Conservation (phyloP, 2,329 filamentous ascomycete genomes). For the Calonectria pseudoreteaudii region DNA sequence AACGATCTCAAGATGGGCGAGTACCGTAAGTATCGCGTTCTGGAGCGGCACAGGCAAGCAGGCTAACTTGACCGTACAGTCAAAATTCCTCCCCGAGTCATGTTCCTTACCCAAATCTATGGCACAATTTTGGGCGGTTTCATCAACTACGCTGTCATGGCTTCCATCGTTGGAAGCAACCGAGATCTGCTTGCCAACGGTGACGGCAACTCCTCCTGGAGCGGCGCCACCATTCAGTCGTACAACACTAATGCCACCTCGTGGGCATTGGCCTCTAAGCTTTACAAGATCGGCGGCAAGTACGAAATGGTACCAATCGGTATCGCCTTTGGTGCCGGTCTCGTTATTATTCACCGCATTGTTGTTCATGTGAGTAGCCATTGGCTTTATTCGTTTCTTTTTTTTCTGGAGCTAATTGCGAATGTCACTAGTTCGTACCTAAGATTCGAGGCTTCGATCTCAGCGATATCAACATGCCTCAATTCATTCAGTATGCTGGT, state of each 20-base stretch:
- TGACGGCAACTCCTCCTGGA: slow-evolving; percentile 64
- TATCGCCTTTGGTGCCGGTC: slow-evolving; percentile 58
- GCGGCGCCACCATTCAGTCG: slow-evolving; percentile 62
- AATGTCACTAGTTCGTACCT: slow-evolving; percentile 55
- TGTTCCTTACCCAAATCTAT: slow-evolving; percentile 68
- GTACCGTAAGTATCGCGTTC: slow-evolving; percentile 57
- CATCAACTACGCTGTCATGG: slow-evolving; percentile 68
- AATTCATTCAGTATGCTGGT: slow-evolving; percentile 66
- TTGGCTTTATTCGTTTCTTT: background rate
- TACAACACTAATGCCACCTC: slow-evolving; percentile 61
- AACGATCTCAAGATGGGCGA: slow-evolving; percentile 70
- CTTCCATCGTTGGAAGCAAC: slow-evolving; percentile 62
- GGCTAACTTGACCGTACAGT: slow-evolving; percentile 48
- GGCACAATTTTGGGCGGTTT: slow-evolving; percentile 66
- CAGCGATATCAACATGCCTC: slow-evolving; percentile 62
- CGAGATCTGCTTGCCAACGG: slow-evolving; percentile 58
- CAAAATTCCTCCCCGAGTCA: slow-evolving; percentile 66
- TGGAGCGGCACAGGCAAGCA: fast-evolving
- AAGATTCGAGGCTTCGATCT: slow-evolving; percentile 56
- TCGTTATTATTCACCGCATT: slow-evolving; percentile 58
- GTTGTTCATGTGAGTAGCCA: slow-evolving; percentile 52
- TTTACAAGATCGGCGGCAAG: slow-evolving; percentile 59
- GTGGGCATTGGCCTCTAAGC: slow-evolving; percentile 64
- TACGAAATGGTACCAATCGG: slow-evolving; percentile 64
- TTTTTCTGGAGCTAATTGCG: background rate